Percentiles rank a stretch among this genome's conserved stretches.
Evolutionary conservation across 495 filamentous ascomycete species (phyloP).

Genomic region (Staphylotrichum tortipilum): DNA sequence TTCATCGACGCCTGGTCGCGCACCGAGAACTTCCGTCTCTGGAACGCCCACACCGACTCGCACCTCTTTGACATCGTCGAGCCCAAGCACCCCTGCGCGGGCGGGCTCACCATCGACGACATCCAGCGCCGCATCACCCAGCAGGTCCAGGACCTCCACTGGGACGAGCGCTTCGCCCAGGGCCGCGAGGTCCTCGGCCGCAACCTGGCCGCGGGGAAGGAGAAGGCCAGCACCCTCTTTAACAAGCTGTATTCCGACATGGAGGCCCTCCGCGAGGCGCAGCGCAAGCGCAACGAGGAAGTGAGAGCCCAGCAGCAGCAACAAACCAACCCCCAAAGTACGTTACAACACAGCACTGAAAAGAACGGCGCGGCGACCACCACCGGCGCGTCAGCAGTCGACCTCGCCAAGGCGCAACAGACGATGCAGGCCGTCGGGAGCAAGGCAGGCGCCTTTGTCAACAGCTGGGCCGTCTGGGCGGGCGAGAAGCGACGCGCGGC

Average conservation of each 20-base stretch:
- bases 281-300: slow-evolving; percentile 61
- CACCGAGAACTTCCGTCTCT: slow-evolving; percentile 85
- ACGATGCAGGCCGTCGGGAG: slow-evolving; percentile 57
- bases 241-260: slow-evolving; percentile 85
- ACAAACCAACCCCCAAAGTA: slow-evolving; percentile 13
- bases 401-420: slow-evolving; percentile 59
- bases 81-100: slow-evolving; percentile 85
- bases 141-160: slow-evolving; percentile 78
- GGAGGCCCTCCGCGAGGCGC: slow-evolving; percentile 74
- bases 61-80: slow-evolving; percentile 92
- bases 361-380: slow-evolving; percentile 19
- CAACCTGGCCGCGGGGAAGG: slow-evolving; percentile 70
- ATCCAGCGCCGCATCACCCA: slow-evolving; percentile 83
- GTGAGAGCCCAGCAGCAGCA: slow-evolving; percentile 32
- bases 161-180: slow-evolving; percentile 73
- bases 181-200: slow-evolving; percentile 70
- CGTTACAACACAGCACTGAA: slow-evolving; percentile 2
- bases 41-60: slow-evolving; percentile 61
- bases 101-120: slow-evolving; percentile 91
- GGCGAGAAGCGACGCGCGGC: slow-evolving; percentile 63
- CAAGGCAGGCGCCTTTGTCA: slow-evolving; percentile 79
- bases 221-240: slow-evolving; percentile 75
- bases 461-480: slow-evolving; percentile 93
- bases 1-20: slow-evolving; percentile 72
- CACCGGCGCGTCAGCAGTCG: slow-evolving; percentile 32